These are phyloP conservation scores for Ceratocystis smalleyi DNA, from an alignment of 2,329 filamentous ascomycete species.

Conservation along the genomic window DNA sequence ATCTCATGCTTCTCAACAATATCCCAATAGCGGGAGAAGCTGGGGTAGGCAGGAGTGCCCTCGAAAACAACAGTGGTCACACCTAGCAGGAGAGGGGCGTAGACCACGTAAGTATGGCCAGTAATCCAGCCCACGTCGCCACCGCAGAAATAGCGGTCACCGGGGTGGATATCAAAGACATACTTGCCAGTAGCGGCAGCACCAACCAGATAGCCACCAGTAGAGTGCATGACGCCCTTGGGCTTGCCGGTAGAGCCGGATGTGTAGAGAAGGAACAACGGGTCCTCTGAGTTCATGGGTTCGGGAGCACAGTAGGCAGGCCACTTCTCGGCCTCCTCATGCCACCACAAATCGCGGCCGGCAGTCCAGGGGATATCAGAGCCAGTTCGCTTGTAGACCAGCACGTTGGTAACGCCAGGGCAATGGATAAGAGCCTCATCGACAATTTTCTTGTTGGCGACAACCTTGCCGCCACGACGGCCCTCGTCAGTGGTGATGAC, in stretches of 20 bases:
- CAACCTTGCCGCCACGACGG: conserved; percentile 91
- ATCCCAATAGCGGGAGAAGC: conserved; percentile 98
- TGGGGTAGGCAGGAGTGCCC: conserved; percentile 90
- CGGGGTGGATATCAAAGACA: conserved; percentile 92
- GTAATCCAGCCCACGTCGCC: conserved; percentile 99
- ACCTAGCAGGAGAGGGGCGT: conserved; percentile 82
- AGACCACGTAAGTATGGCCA: conserved; percentile 95
- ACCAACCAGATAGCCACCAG: conserved; percentile 84
- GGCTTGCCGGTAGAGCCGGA: conserved; percentile 97
- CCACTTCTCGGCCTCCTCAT: conserved; percentile 96
- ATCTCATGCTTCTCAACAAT: conserved; percentile 90
- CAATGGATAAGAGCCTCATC: conserved; percentile 95
- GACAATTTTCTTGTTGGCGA: conserved; percentile 97
- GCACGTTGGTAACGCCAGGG: conserved; percentile 66
- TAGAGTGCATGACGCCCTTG: conserved; percentile 98
- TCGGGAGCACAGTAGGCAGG: conserved; percentile 83
- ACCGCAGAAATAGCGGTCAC: conserved; percentile 91
- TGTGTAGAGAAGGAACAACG: conserved; percentile 93
- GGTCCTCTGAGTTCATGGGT: conserved; percentile 82
- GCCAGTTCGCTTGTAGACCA: conserved; percentile 92
- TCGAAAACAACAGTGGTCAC: conserved; percentile 94
- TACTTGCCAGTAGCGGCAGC: conserved; percentile 93
- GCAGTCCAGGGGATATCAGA: conserved; percentile 77
- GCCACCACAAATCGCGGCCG: conserved; percentile 92
- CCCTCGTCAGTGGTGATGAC: conserved; percentile 97